Conservation (phyloP, 805 yeast species). For the Yarrowia alimentaria region DNA sequence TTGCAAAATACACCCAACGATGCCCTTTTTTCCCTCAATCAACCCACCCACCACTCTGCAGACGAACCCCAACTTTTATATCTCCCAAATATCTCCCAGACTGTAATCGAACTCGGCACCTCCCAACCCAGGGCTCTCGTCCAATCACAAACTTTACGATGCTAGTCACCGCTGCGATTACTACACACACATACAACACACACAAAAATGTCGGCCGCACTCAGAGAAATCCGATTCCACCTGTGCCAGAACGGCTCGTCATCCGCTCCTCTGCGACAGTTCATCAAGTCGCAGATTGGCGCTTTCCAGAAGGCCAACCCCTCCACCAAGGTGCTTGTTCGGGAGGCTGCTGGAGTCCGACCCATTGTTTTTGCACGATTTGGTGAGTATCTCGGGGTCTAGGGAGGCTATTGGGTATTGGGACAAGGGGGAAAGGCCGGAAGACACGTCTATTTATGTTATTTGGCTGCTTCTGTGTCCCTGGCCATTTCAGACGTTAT, state of each 20-base stretch:
- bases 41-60: too few relatives aligned
- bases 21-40: too few relatives aligned
- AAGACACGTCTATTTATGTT: too few relatives aligned
- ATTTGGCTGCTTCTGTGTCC: too few relatives aligned
- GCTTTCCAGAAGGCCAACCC: conserved; percentile 61
- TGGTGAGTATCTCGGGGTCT: conserved; percentile 45
- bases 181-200: conserved; percentile 5
- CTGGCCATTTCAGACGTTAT: too few relatives aligned
- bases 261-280: conserved; percentile 54
- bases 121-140: background rate
- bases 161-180: background rate
- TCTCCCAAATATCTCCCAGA: too few relatives aligned
- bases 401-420: too few relatives aligned
- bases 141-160: conserved; percentile 23
- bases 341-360: conserved; percentile 71
- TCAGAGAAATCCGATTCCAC: conserved; percentile 79
- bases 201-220: conserved; percentile 42
- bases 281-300: conserved; percentile 26
- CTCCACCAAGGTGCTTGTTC: conserved; percentile 66
- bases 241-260: conserved; percentile 77
- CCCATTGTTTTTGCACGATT: conserved; percentile 76
- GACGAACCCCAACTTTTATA: too few relatives aligned
- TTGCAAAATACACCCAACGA: too few relatives aligned
- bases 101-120: conserved; percentile 12
- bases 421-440: too few relatives aligned